These are phyloP conservation scores for Clavispora phyllophila DNA, from an alignment of 805 yeast genomes.

Conservation along the genomic window DNA sequence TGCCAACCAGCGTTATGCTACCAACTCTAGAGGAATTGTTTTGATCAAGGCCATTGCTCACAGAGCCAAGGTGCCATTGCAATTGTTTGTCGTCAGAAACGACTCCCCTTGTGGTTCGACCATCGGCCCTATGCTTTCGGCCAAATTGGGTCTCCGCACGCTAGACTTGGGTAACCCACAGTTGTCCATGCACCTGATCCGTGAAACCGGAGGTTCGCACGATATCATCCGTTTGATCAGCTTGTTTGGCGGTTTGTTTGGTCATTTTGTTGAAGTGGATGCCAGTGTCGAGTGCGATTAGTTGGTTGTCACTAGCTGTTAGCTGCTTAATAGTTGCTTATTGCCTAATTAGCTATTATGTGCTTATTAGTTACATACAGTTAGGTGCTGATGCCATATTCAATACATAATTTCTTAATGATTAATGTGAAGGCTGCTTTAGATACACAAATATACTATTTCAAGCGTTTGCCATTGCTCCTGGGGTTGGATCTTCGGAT, in stretches of 20 bases:
- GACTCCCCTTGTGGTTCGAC: constrained; percentile 96
- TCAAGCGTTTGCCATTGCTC: too few relatives aligned
- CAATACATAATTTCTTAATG: too few relatives aligned
- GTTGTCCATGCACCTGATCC: constrained; percentile 86
- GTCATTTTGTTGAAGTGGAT: constrained; percentile 25
- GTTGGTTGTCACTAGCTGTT: too few relatives aligned
- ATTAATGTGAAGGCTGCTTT: too few relatives aligned
- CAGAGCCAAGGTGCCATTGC: constrained; percentile 70
- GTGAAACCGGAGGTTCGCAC: constrained; percentile 82
- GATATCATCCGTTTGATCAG: constrained; percentile 63
- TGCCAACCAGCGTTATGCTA: constrained; percentile 93
- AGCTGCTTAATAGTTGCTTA: too few relatives aligned
- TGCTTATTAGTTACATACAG: too few relatives aligned
- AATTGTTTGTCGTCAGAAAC: constrained; percentile 87
- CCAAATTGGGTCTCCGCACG: constrained; percentile 81
- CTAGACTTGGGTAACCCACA: constrained; percentile 90
- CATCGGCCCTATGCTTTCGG: constrained; percentile 89
- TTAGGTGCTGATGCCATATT: too few relatives aligned
- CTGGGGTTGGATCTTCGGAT: too few relatives aligned
- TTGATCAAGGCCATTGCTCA: constrained; percentile 69
- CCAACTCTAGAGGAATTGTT: constrained; percentile 86
- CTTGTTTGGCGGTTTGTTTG: constrained; percentile 62
- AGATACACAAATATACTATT: too few relatives aligned
- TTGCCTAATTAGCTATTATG: too few relatives aligned
- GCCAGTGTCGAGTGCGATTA: constrained; percentile 23